Percentiles rank a stretch among this genome's conserved stretches.
These are phyloP conservation scores for Talaromyces proteolyticus DNA, from an alignment of 495 filamentous ascomycete genomes.

Conservation along the genomic window DNA sequence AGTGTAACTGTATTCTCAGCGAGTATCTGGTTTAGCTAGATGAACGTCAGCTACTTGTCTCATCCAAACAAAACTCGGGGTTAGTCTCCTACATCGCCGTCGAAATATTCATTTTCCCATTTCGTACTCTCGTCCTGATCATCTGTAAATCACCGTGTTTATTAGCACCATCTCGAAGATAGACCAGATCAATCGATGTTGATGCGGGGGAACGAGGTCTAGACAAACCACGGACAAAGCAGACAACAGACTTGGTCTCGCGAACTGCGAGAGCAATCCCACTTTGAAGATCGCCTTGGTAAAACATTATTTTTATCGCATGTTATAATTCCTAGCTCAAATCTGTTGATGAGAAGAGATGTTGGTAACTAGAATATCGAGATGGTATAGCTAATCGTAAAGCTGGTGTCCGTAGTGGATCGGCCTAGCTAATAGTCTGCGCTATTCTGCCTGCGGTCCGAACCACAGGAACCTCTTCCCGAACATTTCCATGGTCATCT, in stretches of 20 bases:
- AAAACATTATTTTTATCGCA: slow-evolving; percentile 58
- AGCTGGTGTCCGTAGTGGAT: no score
- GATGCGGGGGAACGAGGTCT: slow-evolving; percentile 24
- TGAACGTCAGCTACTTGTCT: slow-evolving; percentile 3
- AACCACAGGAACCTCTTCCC: background rate
- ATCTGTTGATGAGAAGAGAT: no score
- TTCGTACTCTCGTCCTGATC: slow-evolving; percentile 52
- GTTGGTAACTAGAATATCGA: no score
- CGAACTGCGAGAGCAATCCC: slow-evolving; percentile 72
- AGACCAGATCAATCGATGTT: no score
- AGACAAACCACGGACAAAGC: slow-evolving; percentile 61
- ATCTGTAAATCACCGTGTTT: no score
- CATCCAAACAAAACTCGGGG: background rate
- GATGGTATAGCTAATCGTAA: no score
- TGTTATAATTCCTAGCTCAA: no score
- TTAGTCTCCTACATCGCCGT: slow-evolving; percentile 23
- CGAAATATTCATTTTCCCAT: slow-evolving; percentile 76
- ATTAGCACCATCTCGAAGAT: no score
- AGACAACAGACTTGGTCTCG: slow-evolving; percentile 57
- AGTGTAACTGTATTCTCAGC: slow-evolving; percentile 57
- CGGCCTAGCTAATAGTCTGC: no score
- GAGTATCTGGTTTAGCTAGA: slow-evolving; percentile 28
- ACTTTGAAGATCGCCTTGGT: slow-evolving; percentile 66
- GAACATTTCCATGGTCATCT: no score
- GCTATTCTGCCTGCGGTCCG: background rate